Evolutionary conservation across 2,329 filamentous ascomycete species (phyloP).

Genomic region (Aspergillus neoniger): DNA sequence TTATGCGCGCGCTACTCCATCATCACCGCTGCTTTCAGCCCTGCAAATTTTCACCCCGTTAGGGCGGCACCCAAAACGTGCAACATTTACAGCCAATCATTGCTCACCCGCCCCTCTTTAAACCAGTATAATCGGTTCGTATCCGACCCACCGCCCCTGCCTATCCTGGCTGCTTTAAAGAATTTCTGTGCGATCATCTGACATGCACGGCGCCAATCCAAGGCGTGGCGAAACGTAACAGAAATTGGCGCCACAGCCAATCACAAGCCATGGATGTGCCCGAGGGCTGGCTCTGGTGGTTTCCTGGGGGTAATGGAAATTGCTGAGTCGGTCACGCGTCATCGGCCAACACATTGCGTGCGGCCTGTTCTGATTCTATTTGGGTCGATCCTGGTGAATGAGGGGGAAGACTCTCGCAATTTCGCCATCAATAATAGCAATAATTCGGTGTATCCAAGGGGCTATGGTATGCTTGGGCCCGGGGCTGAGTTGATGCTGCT

Average conservation of each 20-base stretch:
- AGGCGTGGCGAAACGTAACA: conserved; percentile 38
- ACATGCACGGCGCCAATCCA: conserved; percentile 24
- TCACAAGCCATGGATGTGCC: conserved; percentile 15
- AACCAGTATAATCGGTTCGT: conserved; percentile 8
- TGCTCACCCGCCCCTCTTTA: not conserved
- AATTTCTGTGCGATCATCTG: conserved; percentile 33
- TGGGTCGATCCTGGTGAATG: not conserved
- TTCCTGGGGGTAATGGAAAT: conserved; percentile 34
- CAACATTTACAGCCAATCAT: not conserved
- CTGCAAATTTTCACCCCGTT: not conserved
- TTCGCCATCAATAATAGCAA: not conserved
- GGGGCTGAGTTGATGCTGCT: not conserved
- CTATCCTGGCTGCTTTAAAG: conserved; percentile 2
- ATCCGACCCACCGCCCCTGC: not conserved
- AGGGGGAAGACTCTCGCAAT: not conserved
- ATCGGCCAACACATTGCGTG: conserved; percentile 2
- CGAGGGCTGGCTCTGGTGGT: conserved; percentile 19
- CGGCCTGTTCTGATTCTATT: not conserved
- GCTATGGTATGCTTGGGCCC: not conserved
- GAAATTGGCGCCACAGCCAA: conserved; percentile 36
- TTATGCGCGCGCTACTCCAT: conserved; percentile 4
- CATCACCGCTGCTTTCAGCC: conserved; percentile 4
- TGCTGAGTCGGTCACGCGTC: conserved; percentile 20
- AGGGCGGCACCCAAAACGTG: conserved; percentile 3
- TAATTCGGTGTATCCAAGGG: not conserved